A percentile compares a stretch with the other conserved stretches of the same genome.
Conservation (phyloP, 768 basidiomycete genomes). For the Amanita subjunquillea region DNA sequence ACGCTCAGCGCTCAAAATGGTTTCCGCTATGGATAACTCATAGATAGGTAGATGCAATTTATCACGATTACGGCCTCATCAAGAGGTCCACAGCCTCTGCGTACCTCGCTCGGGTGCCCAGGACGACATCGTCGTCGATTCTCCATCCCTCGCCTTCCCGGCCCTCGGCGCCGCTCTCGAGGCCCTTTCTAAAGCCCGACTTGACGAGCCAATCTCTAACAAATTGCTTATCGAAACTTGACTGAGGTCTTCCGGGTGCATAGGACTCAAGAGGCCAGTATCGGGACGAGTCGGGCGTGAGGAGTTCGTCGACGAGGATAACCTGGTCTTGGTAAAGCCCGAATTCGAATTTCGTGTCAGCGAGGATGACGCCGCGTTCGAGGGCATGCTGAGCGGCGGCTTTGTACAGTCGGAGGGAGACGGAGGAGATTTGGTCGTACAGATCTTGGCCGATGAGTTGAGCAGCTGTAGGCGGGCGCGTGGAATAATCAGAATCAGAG, state of each 20-base stretch:
- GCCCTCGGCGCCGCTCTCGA: constrained; percentile 66
- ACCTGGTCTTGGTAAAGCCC: constrained; percentile 48
- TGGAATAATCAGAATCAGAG: not conserved
- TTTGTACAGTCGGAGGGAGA: constrained; percentile 57
- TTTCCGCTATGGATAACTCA: not conserved
- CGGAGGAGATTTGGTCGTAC: constrained; percentile 46
- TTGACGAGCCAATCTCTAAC: constrained; percentile 80
- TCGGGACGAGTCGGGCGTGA: constrained; percentile 94
- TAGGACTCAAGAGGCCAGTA: constrained; percentile 88
- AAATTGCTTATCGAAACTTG: constrained; percentile 96
- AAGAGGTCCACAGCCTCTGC: constrained; percentile 62
- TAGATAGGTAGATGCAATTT: not conserved
- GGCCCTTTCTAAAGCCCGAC: constrained; percentile 64
- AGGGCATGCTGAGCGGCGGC: constrained; percentile 68
- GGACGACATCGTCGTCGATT: constrained; percentile 66
- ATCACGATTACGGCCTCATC: constrained; percentile 10
- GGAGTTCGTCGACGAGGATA: constrained; percentile 90
- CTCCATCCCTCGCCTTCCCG: constrained; percentile 66
- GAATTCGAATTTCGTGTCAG: constrained; percentile 99
- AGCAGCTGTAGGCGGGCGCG: constrained; percentile 33
- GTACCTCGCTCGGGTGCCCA: constrained; percentile 73
- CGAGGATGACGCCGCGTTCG: constrained; percentile 79
- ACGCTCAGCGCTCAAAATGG: too few relatives aligned
- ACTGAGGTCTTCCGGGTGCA: constrained; percentile 62
- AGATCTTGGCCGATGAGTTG: constrained; percentile 57